Evolutionary conservation across 2,329 filamentous ascomycete genomes (phyloP).

Genomic region (Fusarium chlamydosporum): DNA sequence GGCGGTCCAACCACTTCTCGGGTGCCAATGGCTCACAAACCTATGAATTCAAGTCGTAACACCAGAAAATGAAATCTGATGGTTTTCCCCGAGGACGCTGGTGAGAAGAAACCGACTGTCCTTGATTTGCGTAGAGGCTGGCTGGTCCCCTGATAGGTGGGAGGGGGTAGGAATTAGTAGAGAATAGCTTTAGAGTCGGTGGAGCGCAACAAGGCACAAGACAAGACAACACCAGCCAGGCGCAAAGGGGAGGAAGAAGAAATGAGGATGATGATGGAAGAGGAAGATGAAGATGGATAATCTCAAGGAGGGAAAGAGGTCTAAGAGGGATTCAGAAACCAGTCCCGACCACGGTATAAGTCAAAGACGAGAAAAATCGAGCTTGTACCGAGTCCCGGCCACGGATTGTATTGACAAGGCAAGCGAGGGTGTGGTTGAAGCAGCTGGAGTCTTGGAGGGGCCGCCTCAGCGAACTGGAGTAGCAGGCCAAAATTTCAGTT

Average conservation of each 20-base stretch:
- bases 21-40: constrained; percentile 46
- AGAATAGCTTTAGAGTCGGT: constrained; percentile 47
- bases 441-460: constrained; percentile 48
- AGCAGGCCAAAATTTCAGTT: constrained; percentile 57
- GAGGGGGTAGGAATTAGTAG: constrained; percentile 51
- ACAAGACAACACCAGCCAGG: constrained; percentile 52
- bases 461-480: constrained; percentile 49
- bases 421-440: constrained; percentile 46
- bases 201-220: constrained; percentile 47
- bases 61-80: constrained; percentile 44
- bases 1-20: background rate
- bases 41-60: constrained; percentile 53
- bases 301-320: constrained; percentile 50
- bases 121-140: constrained; percentile 49
- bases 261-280: constrained; percentile 38
- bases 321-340: constrained; percentile 47
- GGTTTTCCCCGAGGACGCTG: constrained; percentile 51
- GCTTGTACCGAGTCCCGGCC: constrained; percentile 43
- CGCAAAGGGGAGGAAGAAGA: constrained; percentile 45
- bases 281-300: constrained; percentile 50
- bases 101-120: constrained; percentile 46
- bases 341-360: constrained; percentile 52
- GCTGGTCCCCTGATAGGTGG: constrained; percentile 50
- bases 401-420: constrained; percentile 27
- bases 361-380: constrained; percentile 50